phyloP scores from a whole-genome alignment of 2,329 filamentous ascomycete species.

The Zasmidium cellare region DNA sequence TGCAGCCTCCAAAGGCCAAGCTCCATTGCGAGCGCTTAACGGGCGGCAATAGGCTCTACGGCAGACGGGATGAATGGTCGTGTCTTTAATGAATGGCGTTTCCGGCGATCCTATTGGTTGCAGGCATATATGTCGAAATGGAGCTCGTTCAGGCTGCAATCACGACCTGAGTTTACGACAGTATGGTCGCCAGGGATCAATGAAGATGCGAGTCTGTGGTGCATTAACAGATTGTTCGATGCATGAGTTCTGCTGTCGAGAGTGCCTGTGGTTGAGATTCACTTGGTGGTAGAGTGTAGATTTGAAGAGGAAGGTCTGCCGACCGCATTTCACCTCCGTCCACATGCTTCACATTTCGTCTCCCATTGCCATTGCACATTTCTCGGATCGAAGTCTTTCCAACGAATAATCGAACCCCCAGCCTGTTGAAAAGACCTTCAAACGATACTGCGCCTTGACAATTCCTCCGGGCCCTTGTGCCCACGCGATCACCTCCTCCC shows the following conservation, averaged over 20 bases:
- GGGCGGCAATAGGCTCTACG: background rate
- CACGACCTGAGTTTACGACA: too few species aligned
- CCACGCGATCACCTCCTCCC: conserved; percentile 3
- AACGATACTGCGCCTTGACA: background rate
- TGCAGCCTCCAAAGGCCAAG: background rate
- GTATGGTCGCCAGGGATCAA: too few species aligned
- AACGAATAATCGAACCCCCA: background rate
- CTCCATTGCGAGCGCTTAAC: background rate
- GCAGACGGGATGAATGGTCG: background rate
- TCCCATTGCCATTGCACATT: too few species aligned
- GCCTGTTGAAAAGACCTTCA: background rate
- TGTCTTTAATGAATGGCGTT: background rate
- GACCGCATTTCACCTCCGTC: conserved; percentile 2
- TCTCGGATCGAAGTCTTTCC: background rate
- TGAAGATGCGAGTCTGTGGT: too few species aligned
- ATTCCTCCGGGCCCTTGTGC: conserved; percentile 6
- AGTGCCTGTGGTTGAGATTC: too few species aligned
- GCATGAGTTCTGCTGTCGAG: too few species aligned
- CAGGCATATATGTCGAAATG: background rate
- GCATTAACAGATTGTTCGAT: too few species aligned
- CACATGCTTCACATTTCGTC: background rate
- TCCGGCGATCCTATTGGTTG: background rate
- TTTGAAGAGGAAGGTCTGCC: too few species aligned
- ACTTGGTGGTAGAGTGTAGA: too few species aligned
- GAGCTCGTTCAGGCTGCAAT: too few species aligned